Percentiles rank a stretch among this genome's conserved stretches.
phyloP scores from a whole-genome alignment of 1,284 basidiomycete species.

The Erythrobasidium hasegawianum region DNA sequence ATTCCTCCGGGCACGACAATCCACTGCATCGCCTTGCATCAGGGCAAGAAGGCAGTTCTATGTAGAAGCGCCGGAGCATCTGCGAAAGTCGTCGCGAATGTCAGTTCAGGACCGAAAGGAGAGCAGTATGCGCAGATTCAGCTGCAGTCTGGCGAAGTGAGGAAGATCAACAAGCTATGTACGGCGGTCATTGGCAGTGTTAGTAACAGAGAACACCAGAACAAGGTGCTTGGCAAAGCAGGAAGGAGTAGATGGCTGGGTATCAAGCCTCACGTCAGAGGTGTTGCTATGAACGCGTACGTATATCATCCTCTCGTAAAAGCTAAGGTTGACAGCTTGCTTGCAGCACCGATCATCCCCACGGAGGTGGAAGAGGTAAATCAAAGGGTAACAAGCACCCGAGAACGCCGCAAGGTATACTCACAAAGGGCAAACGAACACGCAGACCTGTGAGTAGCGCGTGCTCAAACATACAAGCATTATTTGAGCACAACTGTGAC shows the following conservation, averaged over 20 bases:
- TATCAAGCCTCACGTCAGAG: conserved; percentile 78
- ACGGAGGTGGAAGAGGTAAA: conserved; percentile 80
- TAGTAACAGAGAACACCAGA: conserved; percentile 87
- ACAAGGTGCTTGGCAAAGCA: conserved; percentile 81
- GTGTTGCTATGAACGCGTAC: conserved; percentile 97
- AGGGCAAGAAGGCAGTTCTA: conserved; percentile 72
- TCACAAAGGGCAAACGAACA: conserved; percentile 86
- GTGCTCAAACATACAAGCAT: too few species aligned
- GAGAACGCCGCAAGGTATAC: conserved; percentile 84
- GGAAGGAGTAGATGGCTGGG: conserved; percentile 87
- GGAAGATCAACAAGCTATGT: conserved; percentile 76
- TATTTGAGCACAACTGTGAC: too few species aligned
- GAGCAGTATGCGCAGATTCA: conserved; percentile 73
- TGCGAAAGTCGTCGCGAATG: conserved; percentile 66
- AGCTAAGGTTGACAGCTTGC: neutral
- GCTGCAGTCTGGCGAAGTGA: conserved; percentile 87
- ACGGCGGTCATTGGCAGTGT: conserved; percentile 87
- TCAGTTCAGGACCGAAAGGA: conserved; percentile 61
- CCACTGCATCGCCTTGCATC: conserved; percentile 76
- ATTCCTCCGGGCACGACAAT: conserved; percentile 89
- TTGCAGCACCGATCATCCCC: conserved; percentile 35
- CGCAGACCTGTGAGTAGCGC: conserved; percentile 76
- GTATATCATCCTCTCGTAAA: conserved; percentile 49
- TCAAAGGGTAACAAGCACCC: conserved; percentile 93
- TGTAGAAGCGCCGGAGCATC: conserved; percentile 86